A percentile compares a stretch with the other conserved stretches of the same genome.
These are phyloP conservation scores for Phialophora chinensis DNA, from an alignment of 2,329 filamentous ascomycete species.

Conservation along the genomic window DNA sequence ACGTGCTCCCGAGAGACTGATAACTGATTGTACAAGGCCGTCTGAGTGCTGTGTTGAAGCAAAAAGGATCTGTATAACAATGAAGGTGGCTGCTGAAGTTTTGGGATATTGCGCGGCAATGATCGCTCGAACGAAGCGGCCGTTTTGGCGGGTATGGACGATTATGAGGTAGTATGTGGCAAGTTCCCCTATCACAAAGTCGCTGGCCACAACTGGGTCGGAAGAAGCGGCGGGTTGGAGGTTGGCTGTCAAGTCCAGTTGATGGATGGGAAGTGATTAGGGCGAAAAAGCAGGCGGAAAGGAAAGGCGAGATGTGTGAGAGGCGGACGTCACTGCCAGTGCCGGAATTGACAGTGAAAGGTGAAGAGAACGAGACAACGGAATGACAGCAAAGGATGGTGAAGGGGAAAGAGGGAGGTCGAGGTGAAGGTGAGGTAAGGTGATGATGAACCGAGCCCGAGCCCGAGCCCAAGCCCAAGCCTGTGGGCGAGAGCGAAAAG, in stretches of 20 bases:
- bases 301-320: conserved; percentile 30
- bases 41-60: conserved; percentile 13
- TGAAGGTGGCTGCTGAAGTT: conserved; percentile 26
- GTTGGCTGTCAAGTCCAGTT: conserved; percentile 13
- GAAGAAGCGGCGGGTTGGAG: conserved; percentile 20
- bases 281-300: conserved; percentile 27
- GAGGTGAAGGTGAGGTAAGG: conserved; percentile 15
- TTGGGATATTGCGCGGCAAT: conserved; percentile 38
- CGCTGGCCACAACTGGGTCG: background rate
- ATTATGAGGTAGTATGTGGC: conserved; percentile 32
- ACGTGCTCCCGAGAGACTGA: conserved; percentile 12
- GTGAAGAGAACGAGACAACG: conserved; percentile 25
- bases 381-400: conserved; percentile 23
- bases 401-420: conserved; percentile 13
- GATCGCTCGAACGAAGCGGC: conserved; percentile 24
- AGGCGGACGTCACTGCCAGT: conserved; percentile 24
- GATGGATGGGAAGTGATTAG: conserved; percentile 26
- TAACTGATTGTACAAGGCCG: conserved; percentile 31
- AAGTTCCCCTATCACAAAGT: conserved; percentile 2
- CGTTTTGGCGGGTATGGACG: conserved; percentile 23
- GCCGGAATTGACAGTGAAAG: conserved; percentile 26
- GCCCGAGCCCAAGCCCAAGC: conserved; percentile 1
- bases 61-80: conserved; percentile 22
- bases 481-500: conserved; percentile 11
- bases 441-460: conserved; percentile 11